Conservation (phyloP, 768 basidiomycete species). For the Coprinopsis sp. region DNA sequence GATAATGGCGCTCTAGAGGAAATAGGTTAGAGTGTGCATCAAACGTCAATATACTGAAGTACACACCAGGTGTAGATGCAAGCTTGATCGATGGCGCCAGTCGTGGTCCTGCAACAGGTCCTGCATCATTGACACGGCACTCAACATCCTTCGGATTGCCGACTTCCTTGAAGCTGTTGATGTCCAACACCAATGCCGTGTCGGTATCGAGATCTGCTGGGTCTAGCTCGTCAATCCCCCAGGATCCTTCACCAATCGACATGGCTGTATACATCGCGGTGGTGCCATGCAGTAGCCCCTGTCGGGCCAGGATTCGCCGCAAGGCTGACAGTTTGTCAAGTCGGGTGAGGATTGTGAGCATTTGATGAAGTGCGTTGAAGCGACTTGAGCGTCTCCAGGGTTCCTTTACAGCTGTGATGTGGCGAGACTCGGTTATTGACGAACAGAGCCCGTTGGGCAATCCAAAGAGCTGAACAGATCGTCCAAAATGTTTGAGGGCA, state of each 20-base stretch:
- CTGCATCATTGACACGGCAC: neutral
- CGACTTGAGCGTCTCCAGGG: slow-evolving; percentile 29
- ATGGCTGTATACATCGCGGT: slow-evolving; percentile 12
- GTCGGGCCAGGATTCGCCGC: neutral
- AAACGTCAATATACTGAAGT: neutral
- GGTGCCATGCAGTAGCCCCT: slow-evolving; percentile 15
- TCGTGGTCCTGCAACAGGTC: slow-evolving; percentile 5
- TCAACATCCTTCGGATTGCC: slow-evolving; percentile 2
- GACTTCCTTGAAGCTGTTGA: slow-evolving; percentile 1
- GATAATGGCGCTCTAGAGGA: slow-evolving; percentile 16
- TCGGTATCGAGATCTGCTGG: too few species aligned
- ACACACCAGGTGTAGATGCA: slow-evolving; percentile 10
- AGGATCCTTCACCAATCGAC: neutral
- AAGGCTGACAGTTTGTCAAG: slow-evolving; percentile 24
- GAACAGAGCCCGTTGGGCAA: slow-evolving; percentile 26
- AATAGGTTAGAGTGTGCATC: neutral
- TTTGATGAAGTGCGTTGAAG: slow-evolving; percentile 25
- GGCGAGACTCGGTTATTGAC: slow-evolving; percentile 30
- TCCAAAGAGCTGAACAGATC: slow-evolving; percentile 19
- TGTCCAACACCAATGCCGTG: neutral
- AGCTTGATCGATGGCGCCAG: slow-evolving; percentile 10
- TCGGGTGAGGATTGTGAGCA: slow-evolving; percentile 23
- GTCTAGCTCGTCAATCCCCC: too few species aligned
- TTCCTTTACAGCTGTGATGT: slow-evolving; percentile 28
- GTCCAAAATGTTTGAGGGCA: slow-evolving; percentile 19